Conservation (phyloP, 2,329 filamentous ascomycete species). For the Whalleya microplaca region DNA sequence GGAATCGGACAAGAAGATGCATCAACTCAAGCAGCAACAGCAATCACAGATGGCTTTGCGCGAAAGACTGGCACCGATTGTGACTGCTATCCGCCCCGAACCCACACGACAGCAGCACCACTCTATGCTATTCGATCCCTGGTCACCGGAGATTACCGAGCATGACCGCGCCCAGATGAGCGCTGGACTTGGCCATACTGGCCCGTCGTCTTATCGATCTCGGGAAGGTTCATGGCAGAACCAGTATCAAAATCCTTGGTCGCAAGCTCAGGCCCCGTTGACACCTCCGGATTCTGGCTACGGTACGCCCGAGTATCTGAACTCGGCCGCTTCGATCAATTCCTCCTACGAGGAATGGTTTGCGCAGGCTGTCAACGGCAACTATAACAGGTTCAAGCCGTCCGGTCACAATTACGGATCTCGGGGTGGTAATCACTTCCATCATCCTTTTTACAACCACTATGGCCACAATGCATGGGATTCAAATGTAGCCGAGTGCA, state of each 20-base stretch:
- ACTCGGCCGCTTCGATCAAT: conserved; percentile 59
- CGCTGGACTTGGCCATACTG: conserved; percentile 35
- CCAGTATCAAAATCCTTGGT: conserved; percentile 46
- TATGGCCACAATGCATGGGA: conserved; percentile 58
- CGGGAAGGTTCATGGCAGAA: conserved; percentile 50
- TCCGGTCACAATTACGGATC: conserved; percentile 44
- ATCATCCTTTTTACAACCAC: conserved; percentile 51
- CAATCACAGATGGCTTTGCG: conserved; percentile 49
- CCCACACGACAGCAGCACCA: conserved; percentile 37
- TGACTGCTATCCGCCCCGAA: conserved; percentile 53
- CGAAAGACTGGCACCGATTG: conserved; percentile 53
- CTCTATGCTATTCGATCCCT: conserved; percentile 45
- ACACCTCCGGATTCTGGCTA: conserved; percentile 66
- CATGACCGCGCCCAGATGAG: conserved; percentile 55
- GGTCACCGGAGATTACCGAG: conserved; percentile 59
- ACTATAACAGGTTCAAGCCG: conserved; percentile 46
- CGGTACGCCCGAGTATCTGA: conserved; percentile 61
- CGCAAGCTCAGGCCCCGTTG: conserved; percentile 48
- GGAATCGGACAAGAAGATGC: conserved; percentile 56
- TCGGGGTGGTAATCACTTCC: conserved; percentile 45
- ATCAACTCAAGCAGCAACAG: conserved; percentile 36
- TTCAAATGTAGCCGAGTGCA: conserved; percentile 53
- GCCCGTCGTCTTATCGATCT: conserved; percentile 43
- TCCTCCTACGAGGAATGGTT: conserved; percentile 64
- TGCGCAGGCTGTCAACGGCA: conserved; percentile 40